Conservation (phyloP, 345 rosid species). For the Draba incana region DNA sequence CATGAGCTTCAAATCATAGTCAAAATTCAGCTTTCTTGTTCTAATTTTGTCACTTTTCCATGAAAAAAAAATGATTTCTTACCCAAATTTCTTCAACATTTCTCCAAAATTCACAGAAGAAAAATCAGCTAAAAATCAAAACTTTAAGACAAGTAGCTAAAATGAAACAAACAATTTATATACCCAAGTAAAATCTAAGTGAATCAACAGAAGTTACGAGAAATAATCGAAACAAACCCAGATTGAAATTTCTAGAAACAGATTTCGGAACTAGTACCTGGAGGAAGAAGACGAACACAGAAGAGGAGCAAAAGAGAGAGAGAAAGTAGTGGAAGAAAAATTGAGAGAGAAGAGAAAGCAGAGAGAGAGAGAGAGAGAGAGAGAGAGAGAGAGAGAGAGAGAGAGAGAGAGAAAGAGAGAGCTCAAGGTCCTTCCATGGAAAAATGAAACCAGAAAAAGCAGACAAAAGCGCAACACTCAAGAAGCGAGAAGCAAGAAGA, state of each 20-base stretch:
- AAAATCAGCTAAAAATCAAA: background rate
- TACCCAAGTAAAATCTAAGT: background rate
- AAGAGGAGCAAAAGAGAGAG: conserved; percentile 25
- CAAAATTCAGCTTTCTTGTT: too few species aligned
- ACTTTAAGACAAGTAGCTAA: background rate
- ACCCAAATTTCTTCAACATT: conserved; percentile 24
- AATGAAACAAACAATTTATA: background rate
- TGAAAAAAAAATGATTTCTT: background rate
- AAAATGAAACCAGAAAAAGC: conserved; percentile 52
- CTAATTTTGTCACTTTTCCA: too few species aligned
- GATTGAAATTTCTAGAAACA: conserved; percentile 1
- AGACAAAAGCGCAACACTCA: conserved; percentile 50
- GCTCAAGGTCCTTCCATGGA: conserved; percentile 67
- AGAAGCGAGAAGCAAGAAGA: conserved; percentile 25
- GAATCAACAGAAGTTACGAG: background rate
- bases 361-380: conserved; percentile 29
- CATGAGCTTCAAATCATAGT: background rate
- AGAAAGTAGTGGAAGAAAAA: conserved; percentile 4
- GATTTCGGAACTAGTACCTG: background rate
- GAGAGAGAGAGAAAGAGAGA: conserved; percentile 13
- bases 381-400: conserved; percentile 34
- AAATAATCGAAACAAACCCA: conserved; percentile 2
- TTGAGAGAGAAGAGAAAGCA: conserved; percentile 31
- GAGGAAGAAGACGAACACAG: conserved; percentile 27
- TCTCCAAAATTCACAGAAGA: background rate